Percentiles rank a stretch among this genome's conserved stretches.
phyloP scores from a whole-genome alignment of 2,329 filamentous ascomycete species.

The Stemphylium vesicarium region DNA sequence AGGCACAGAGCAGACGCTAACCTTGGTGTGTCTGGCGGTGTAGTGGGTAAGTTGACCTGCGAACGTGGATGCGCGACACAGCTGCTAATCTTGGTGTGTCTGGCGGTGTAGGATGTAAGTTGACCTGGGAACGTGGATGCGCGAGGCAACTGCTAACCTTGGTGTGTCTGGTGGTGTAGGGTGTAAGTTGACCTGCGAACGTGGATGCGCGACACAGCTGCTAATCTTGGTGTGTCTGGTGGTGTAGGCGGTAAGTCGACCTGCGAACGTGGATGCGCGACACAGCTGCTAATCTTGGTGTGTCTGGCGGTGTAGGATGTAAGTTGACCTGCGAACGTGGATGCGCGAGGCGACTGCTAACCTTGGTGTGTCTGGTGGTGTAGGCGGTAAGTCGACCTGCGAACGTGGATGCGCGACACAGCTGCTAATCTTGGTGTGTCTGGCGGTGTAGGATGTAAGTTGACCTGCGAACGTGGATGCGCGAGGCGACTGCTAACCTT shows the following conservation, averaged over 20 bases:
- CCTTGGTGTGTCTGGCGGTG: slow-evolving; percentile 2
- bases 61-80: neutral
- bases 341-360: slow-evolving; percentile 1
- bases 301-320: neutral
- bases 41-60: no score
- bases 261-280: neutral
- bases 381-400: neutral
- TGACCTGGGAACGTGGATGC: neutral
- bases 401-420: neutral
- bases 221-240: slow-evolving; percentile 7
- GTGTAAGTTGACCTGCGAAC: neutral
- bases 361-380: slow-evolving; percentile 2
- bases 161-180: neutral
- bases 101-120: neutral
- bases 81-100: slow-evolving; percentile 5
- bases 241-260: neutral
- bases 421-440: neutral
- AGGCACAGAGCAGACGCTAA: slow-evolving; percentile 8
- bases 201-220: neutral
- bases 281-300: neutral
- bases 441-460: neutral
- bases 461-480: no score
- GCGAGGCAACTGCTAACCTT: neutral
- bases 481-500: no score
- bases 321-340: no score